Percentiles rank a stretch among this genome's conserved stretches.
Evolutionary conservation across 495 filamentous ascomycete genomes (phyloP).

Genomic region (Lentithecium fluviatile): DNA sequence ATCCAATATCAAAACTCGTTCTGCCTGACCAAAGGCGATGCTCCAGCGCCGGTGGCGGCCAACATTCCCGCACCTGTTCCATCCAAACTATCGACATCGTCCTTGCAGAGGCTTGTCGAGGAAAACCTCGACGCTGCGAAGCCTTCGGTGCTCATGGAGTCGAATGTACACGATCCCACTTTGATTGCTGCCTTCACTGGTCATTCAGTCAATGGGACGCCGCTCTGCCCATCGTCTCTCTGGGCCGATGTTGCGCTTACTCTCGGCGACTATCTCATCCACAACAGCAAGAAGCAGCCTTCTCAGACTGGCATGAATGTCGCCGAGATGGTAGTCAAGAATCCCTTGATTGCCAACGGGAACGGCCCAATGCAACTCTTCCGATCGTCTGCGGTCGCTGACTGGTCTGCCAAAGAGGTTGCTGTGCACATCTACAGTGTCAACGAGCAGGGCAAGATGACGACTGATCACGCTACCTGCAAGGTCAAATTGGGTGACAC

Average conservation of each 20-base stretch:
- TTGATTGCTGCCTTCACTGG: slow-evolving; percentile 63
- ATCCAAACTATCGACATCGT: slow-evolving; percentile 40
- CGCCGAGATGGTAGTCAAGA: slow-evolving; percentile 65
- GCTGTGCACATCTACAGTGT: slow-evolving; percentile 21
- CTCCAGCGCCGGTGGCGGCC: slow-evolving; percentile 19
- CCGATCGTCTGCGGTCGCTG: slow-evolving; percentile 28
- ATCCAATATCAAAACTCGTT: slow-evolving; percentile 67
- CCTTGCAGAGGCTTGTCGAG: slow-evolving; percentile 49
- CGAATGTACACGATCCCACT: slow-evolving; percentile 61
- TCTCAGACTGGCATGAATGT: slow-evolving; percentile 6
- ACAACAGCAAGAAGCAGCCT: slow-evolving; percentile 13
- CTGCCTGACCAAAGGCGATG: slow-evolving; percentile 50
- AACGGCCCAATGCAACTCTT: slow-evolving; percentile 50
- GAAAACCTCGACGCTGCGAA: slow-evolving; percentile 52
- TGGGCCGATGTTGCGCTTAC: slow-evolving; percentile 80
- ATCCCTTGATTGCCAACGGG: slow-evolving; percentile 58
- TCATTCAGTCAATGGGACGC: slow-evolving; percentile 68
- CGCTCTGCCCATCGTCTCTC: slow-evolving; percentile 56
- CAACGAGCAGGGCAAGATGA: slow-evolving; percentile 48
- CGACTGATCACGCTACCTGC: slow-evolving; percentile 53
- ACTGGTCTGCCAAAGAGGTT: slow-evolving; percentile 29
- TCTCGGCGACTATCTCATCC: slow-evolving; percentile 57
- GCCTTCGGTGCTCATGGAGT: slow-evolving; percentile 62
- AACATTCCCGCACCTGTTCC: slow-evolving; percentile 22
- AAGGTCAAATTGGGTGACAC: slow-evolving; percentile 44